Percentiles rank a stretch among this genome's conserved stretches.
These are phyloP conservation scores for Magnusiomyces paraingens DNA, from an alignment of 1,139 yeast species.

Conservation along the genomic window DNA sequence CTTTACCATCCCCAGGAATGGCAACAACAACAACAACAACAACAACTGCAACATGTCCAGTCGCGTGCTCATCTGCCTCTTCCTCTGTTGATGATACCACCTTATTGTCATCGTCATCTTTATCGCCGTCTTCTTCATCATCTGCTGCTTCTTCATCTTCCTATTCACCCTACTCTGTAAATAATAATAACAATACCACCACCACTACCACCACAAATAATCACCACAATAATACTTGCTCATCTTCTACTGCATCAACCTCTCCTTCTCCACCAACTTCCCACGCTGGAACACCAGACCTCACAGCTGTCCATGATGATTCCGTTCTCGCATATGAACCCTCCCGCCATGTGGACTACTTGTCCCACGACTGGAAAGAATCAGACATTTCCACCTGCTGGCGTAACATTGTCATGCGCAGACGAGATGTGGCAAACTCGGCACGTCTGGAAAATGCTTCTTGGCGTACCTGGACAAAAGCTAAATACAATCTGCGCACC, in stretches of 20 bases:
- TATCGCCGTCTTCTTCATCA: neutral
- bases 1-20: neutral
- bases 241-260: slow-evolving; percentile 8
- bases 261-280: slow-evolving; percentile 13
- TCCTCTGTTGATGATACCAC: neutral
- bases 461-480: slow-evolving; percentile 88
- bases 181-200: neutral
- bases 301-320: slow-evolving; percentile 57
- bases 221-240: neutral
- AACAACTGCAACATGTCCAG: slow-evolving; percentile 6
- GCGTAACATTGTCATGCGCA: slow-evolving; percentile 80
- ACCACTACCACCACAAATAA: neutral
- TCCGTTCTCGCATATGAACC: slow-evolving; percentile 76
- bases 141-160: neutral
- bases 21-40: neutral
- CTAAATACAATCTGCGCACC: slow-evolving; percentile 62
- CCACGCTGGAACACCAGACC: slow-evolving; percentile 31
- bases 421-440: slow-evolving; percentile 54
- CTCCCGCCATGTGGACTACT: slow-evolving; percentile 83
- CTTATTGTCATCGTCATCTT: neutral
- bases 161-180: neutral
- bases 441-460: slow-evolving; percentile 73
- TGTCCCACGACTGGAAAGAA: slow-evolving; percentile 94
- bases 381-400: slow-evolving; percentile 88
- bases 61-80: neutral